Percentiles rank a stretch among this genome's conserved stretches.
Conservation (phyloP, 192 early-diverging fungal species). For the Linnemannia schmuckeri region DNA sequence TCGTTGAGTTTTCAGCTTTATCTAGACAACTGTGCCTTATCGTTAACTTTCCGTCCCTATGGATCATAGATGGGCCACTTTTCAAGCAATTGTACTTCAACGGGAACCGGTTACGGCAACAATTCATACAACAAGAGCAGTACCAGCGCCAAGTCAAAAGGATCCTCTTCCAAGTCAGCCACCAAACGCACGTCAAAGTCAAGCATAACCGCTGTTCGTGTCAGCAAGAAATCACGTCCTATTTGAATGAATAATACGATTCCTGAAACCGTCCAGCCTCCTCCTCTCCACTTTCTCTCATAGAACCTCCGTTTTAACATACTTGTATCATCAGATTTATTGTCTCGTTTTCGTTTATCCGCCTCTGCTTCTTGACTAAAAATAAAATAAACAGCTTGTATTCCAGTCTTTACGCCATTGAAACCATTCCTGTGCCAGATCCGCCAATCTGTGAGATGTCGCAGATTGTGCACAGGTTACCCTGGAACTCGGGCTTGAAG, state of each 20-base stretch:
- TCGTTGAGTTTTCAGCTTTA: not conserved
- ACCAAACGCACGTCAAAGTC: conserved; percentile 3
- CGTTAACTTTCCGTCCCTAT: not conserved
- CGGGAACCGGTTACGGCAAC: not conserved
- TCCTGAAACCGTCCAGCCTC: not conserved
- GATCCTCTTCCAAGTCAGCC: not conserved
- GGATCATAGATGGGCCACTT: conserved; percentile 28
- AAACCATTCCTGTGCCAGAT: conserved; percentile 77
- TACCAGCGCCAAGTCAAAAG: not conserved
- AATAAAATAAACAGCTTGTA: not conserved
- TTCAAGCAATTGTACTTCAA: conserved; percentile 23
- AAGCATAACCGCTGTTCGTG: conserved; percentile 7
- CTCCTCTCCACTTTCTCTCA: not conserved
- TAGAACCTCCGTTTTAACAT: not conserved
- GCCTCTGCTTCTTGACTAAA: not conserved
- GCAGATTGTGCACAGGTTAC: conserved; percentile 88
- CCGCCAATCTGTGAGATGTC: conserved; percentile 88
- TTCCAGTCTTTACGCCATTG: conserved; percentile 11
- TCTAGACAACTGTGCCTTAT: not conserved
- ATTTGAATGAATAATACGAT: not conserved
- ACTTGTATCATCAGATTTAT: conserved; percentile 8
- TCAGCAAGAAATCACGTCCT: conserved; percentile 25
- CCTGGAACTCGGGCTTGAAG: conserved; percentile 87
- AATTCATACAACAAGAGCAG: not conserved
- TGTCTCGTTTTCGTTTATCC: not conserved